Evolutionary conservation across 805 yeast genomes (phyloP).

Genomic region (Barnettozyma vustinii): DNA sequence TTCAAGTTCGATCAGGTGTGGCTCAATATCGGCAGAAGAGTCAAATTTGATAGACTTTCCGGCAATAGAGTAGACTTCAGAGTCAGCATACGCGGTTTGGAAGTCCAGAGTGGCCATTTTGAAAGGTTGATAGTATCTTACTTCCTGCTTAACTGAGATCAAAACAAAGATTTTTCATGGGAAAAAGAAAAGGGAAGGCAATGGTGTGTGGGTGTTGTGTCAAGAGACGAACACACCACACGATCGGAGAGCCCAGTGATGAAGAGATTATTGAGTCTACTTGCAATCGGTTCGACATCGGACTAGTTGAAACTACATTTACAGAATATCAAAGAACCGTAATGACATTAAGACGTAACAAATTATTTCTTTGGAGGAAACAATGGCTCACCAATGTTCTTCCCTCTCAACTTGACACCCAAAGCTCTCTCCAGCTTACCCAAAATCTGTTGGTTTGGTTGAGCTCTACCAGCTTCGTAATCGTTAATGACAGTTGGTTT

Average conservation of each 20-base stretch:
- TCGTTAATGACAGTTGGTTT: conserved; percentile 94
- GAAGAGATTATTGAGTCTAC: too few relatives aligned
- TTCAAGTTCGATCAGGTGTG: conserved; percentile 56
- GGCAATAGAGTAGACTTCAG: conserved; percentile 54
- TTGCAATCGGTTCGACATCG: too few relatives aligned
- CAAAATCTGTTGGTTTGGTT: conserved; percentile 92
- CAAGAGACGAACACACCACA: too few relatives aligned
- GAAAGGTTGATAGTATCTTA: too few relatives aligned
- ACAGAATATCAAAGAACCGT: background rate
- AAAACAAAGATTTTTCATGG: conserved; percentile 28
- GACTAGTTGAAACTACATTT: background rate
- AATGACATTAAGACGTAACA: background rate
- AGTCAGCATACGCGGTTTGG: conserved; percentile 36
- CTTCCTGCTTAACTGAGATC: background rate
- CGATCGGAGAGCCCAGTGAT: too few relatives aligned
- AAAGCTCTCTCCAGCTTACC: conserved; percentile 90
- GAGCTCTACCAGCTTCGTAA: conserved; percentile 94
- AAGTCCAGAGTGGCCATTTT: conserved; percentile 38
- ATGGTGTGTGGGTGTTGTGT: background rate
- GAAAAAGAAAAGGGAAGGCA: conserved; percentile 33
- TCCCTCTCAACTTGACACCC: conserved; percentile 94
- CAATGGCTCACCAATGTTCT: conserved; percentile 88
- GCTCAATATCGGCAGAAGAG: conserved; percentile 63
- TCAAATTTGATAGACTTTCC: conserved; percentile 77
- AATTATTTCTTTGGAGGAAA: conserved; percentile 36